These are phyloP conservation scores for Penicillium robsamsonii DNA, from an alignment of 495 filamentous ascomycete genomes.

Conservation along the genomic window DNA sequence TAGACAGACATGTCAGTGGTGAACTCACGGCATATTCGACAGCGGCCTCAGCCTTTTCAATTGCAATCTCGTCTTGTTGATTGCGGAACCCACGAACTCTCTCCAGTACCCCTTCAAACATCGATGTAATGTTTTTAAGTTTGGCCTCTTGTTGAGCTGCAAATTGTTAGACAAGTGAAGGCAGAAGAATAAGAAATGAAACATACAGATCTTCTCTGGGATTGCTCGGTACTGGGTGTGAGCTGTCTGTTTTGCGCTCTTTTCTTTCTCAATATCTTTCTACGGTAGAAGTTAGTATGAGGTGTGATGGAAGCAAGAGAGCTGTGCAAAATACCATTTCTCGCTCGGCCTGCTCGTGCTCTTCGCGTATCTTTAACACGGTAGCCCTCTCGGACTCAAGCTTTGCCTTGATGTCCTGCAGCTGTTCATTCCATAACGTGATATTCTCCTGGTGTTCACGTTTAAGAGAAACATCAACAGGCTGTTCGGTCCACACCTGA, in stretches of 20 bases:
- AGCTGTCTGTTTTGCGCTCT: conserved; percentile 57
- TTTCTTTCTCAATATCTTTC: conserved; percentile 51
- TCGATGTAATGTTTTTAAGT: conserved; percentile 38
- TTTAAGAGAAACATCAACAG: conserved; percentile 64
- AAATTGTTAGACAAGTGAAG: conserved; percentile 15
- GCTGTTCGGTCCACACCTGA: conserved; percentile 71
- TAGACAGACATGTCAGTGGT: neutral
- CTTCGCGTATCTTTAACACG: conserved; percentile 40
- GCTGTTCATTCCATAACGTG: conserved; percentile 39
- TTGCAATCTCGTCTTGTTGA: conserved; percentile 54
- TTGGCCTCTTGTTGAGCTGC: conserved; percentile 55
- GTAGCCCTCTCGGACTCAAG: conserved; percentile 31
- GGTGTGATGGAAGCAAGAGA: neutral
- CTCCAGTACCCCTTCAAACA: conserved; percentile 41
- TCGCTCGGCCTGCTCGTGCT: conserved; percentile 14
- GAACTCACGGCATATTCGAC: conserved; percentile 62
- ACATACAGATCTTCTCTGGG: conserved; percentile 66
- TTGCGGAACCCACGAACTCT: conserved; percentile 43
- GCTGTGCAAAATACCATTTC: conserved; percentile 39
- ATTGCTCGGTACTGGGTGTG: conserved; percentile 60
- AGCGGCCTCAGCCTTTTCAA: conserved; percentile 62
- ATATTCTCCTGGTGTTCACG: conserved; percentile 46
- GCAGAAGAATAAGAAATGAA: neutral
- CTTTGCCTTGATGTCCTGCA: conserved; percentile 35
- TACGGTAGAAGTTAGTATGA: conserved; percentile 27